Conservation (phyloP, 306 rosid genomes). For the Mimosa bimucronata region DNA sequence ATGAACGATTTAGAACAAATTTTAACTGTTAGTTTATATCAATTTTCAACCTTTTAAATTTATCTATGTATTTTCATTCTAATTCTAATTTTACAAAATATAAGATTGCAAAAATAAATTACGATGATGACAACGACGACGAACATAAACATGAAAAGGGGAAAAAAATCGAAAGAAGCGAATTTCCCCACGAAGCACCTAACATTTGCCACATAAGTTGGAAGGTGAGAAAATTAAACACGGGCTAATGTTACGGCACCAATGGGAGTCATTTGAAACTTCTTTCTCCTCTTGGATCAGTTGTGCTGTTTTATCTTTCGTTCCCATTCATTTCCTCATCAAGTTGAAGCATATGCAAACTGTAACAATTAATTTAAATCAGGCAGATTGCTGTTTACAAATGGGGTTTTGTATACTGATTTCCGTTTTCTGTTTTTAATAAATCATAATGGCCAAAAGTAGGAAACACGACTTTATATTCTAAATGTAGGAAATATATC, state of each 20-base stretch:
- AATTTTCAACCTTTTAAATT: no score
- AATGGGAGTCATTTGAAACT: neutral
- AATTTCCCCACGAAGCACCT: neutral
- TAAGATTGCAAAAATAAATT: no score
- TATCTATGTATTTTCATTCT: no score
- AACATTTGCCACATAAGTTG: neutral
- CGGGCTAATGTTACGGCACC: neutral
- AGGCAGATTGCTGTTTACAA: no score
- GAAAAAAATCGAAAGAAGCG: no score
- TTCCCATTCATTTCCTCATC: neutral
- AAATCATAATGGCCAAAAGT: neutral
- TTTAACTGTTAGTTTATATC: no score
- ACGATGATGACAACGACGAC: no score
- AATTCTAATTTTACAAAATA: no score
- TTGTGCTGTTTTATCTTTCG: neutral
- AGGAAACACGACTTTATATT: no score
- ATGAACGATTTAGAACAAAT: no score
- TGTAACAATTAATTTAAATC: neutral
- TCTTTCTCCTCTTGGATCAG: neutral
- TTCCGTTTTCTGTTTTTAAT: neutral
- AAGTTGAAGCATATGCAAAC: neutral
- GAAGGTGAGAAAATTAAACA: neutral
- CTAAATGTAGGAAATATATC: neutral
- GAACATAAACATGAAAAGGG: no score
- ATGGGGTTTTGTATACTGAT: neutral